Base-by-base conservation (phyloP, 108 stramenopile species). In the Cyclotella baltica region DNA sequence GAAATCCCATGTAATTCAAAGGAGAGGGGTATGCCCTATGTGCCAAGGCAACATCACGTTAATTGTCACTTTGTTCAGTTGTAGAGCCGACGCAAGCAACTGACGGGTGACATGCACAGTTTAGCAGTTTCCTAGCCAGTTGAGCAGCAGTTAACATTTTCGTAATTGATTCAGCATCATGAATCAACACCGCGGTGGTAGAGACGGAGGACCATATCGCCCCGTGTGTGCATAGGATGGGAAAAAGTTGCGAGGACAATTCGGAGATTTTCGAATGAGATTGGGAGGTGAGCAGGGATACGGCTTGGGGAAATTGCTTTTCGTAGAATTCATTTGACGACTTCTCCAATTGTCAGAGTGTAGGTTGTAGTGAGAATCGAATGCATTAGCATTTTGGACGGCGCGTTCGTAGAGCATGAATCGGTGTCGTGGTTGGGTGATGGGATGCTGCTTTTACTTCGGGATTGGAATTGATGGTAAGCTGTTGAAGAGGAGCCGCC, bases 1-100 rank as follows among this genome's bases (percentile, higher is more conserved):
- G 98, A 75, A 99, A 99, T 30, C 94, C 92, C 25, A 80, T 67
- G 75, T 99, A 99, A 78, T 98, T 98, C 46, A 98, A 69, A 15
- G 99, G 98, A 15, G 93, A 93, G 18, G 99, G 99, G 81, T 99
- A 99, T 3, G 95, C 97, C 8, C 83, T 86, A 16, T 61, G 35
- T 33, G 65, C 80, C 20, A 98, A 47, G 8, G 93, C 80, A 8
- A 80, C 86, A 58, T 94, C 87, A 76, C 98, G 97, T 13, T 85
- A 72, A 13, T 75, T 61, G 81, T 99, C 97, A 50, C 99, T 86
- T 56, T 97, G 95, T 62, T 98, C 97, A 2, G 98, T 97, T 8
- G 96, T 97, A 4, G 96, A 76, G 10, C 97, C 98, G 0, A 83
- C 85, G 35, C 85, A 70, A 13, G 87, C 88, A 19, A 84, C 19